Evolutionary conservation across 139 green algal genomes (phyloP).

Genomic region (Yamagishiella unicocca): DNA sequence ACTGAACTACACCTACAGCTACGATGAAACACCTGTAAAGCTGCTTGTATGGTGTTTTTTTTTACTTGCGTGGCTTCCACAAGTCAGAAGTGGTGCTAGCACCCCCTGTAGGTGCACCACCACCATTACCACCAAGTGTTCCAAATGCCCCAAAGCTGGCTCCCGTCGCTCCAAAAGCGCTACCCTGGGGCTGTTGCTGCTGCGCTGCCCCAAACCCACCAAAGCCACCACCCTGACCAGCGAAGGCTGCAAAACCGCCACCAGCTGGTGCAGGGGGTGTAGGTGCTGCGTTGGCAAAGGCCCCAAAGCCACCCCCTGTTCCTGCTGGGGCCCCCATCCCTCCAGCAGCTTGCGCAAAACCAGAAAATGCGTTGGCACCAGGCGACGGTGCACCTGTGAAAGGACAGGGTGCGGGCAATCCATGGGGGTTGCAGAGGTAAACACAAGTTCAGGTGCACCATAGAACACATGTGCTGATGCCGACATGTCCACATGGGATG

Average conservation of each 20-base stretch:
- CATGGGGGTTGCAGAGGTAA: background rate
- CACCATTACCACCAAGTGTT: background rate
- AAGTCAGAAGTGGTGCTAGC: background rate
- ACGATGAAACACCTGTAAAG: too few species aligned
- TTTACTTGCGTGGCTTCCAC: conserved; percentile 30
- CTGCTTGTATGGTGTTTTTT: too few species aligned
- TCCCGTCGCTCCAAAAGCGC: background rate
- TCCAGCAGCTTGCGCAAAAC: conserved; percentile 11
- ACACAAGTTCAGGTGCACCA: too few species aligned
- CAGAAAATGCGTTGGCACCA: conserved; percentile 3
- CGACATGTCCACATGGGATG: background rate
- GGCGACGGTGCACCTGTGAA: background rate
- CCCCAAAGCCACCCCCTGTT: conserved; percentile 1
- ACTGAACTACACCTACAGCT: too few species aligned
- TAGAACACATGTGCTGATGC: background rate
- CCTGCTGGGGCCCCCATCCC: background rate
- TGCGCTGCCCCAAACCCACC: background rate
- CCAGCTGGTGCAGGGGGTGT: background rate
- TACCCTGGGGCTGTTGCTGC: background rate
- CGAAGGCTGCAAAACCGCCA: conserved; percentile 31
- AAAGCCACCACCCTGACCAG: conserved; percentile 21
- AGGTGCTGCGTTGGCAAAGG: background rate
- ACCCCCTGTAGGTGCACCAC: background rate
- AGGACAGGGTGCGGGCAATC: background rate
- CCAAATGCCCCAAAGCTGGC: conserved; percentile 15